Evolutionary conservation across 495 filamentous ascomycete species (phyloP).

Genomic region (Neurospora sp.): DNA sequence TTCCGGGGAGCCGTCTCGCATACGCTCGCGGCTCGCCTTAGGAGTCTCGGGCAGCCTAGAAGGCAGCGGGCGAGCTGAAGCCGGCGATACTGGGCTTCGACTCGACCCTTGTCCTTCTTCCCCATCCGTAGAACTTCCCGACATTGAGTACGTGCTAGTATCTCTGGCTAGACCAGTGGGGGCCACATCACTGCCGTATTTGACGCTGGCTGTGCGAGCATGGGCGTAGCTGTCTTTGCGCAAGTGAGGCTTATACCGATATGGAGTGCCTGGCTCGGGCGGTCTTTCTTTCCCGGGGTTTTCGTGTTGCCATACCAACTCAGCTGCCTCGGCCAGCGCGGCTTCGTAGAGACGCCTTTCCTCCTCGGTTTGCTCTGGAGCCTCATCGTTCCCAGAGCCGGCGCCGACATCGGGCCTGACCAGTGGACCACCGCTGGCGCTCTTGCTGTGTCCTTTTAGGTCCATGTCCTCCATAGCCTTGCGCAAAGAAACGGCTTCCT

Average conservation of each 20-base stretch:
- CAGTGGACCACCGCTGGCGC: slow-evolving; percentile 8
- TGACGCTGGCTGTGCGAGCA: slow-evolving; percentile 49
- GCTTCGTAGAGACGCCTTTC: slow-evolving; percentile 60
- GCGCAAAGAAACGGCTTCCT: slow-evolving; percentile 67
- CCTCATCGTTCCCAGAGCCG: background rate
- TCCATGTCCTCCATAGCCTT: slow-evolving; percentile 71
- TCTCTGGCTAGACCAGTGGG: slow-evolving; percentile 39
- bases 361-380: slow-evolving; percentile 35
- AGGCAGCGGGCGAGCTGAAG: slow-evolving; percentile 14
- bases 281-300: slow-evolving; percentile 40
- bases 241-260: slow-evolving; percentile 51
- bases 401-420: background rate
- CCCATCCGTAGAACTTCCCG: slow-evolving; percentile 39
- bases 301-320: slow-evolving; percentile 77
- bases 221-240: slow-evolving; percentile 52
- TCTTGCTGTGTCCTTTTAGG: slow-evolving; percentile 19
- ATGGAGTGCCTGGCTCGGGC: slow-evolving; percentile 50
- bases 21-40: slow-evolving; percentile 21
- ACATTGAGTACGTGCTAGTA: slow-evolving; percentile 34
- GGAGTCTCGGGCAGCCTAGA: slow-evolving; percentile 15
- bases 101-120: slow-evolving; percentile 24
- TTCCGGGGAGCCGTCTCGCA: slow-evolving; percentile 11
- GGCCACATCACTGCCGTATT: slow-evolving; percentile 37
- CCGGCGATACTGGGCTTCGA: slow-evolving; percentile 19
- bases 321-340: slow-evolving; percentile 77